Conservation (phyloP, 305 asterid genomes). For the Fraxinus angustifolia region DNA sequence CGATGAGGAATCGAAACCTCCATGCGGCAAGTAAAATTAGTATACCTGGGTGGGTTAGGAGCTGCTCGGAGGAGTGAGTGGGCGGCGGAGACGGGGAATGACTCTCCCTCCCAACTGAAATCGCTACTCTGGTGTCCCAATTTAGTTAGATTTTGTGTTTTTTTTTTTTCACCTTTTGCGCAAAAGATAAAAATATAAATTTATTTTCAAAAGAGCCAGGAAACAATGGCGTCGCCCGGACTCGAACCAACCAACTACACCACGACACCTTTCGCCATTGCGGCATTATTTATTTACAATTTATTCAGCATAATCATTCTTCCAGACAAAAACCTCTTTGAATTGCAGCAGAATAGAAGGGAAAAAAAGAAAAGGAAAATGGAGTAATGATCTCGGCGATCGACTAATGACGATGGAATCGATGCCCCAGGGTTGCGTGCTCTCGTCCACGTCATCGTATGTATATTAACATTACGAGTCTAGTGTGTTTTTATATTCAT, state of each 20-base stretch:
- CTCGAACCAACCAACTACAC: slow-evolving; percentile 60
- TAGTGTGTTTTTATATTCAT: slow-evolving; percentile 1
- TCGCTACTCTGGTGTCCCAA: no score
- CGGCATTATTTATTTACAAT: no score
- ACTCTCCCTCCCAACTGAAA: not conserved
- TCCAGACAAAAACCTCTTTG: not conserved
- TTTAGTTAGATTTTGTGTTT: no score
- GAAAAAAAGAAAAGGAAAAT: not conserved
- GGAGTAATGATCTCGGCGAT: slow-evolving; percentile 18
- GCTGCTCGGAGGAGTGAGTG: slow-evolving; percentile 21
- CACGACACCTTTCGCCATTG: slow-evolving; percentile 35
- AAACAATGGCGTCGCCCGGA: slow-evolving; percentile 40
- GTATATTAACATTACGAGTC: not conserved
- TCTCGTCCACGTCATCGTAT: slow-evolving; percentile 52
- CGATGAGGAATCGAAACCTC: slow-evolving; percentile 42
- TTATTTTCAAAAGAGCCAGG: no score
- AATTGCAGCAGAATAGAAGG: not conserved
- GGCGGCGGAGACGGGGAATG: not conserved
- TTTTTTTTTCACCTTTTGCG: no score
- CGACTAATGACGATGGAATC: slow-evolving; percentile 90
- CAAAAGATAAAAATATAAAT: no score
- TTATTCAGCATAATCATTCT: no score
- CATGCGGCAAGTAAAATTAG: slow-evolving; percentile 30
- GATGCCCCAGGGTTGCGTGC: slow-evolving; percentile 72
- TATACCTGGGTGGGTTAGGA: slow-evolving; percentile 25